Conservation (phyloP, 2,329 filamentous ascomycete genomes). For the Coniochaeta sp. region DNA sequence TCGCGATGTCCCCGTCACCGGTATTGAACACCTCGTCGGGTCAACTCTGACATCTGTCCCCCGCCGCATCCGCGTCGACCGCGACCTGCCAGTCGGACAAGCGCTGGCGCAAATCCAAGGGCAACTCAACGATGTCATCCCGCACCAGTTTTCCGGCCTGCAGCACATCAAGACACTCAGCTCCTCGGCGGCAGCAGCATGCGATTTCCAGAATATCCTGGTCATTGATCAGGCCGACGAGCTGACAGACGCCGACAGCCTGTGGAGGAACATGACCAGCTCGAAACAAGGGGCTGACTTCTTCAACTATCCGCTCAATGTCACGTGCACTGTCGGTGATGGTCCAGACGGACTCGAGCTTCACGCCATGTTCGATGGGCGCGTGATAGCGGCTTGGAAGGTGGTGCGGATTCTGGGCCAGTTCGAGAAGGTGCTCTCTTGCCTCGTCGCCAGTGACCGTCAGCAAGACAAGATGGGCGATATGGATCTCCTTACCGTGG, state of each 20-base stretch:
- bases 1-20: slow-evolving; percentile 14
- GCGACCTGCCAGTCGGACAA: slow-evolving; percentile 19
- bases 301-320: slow-evolving; percentile 6
- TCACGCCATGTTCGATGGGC: slow-evolving; percentile 9
- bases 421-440: slow-evolving; percentile 6
- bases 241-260: slow-evolving; percentile 4
- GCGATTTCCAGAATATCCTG: slow-evolving; percentile 21
- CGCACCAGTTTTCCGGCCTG: slow-evolving; percentile 15
- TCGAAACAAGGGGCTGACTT: slow-evolving; percentile 9
- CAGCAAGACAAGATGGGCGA: slow-evolving; percentile 14
- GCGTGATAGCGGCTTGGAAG: slow-evolving; percentile 4
- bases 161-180: slow-evolving; percentile 15
- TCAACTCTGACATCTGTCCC: slow-evolving; percentile 32
- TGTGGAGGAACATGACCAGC: slow-evolving; percentile 12
- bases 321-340: slow-evolving; percentile 1
- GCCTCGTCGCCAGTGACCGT: slow-evolving; percentile 4
- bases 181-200: slow-evolving; percentile 10
- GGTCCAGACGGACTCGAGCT: slow-evolving; percentile 6
- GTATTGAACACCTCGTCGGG: slow-evolving; percentile 10
- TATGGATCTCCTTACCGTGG: slow-evolving; percentile 9
- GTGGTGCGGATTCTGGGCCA: not conserved
- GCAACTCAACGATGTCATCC: slow-evolving; percentile 13
- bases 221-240: slow-evolving; percentile 17
- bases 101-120: slow-evolving; percentile 29
- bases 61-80: slow-evolving; percentile 21